Evolutionary conservation across 2,329 filamentous ascomycete genomes (phyloP).

Genomic region (Trichoderma atrobrunneum): DNA sequence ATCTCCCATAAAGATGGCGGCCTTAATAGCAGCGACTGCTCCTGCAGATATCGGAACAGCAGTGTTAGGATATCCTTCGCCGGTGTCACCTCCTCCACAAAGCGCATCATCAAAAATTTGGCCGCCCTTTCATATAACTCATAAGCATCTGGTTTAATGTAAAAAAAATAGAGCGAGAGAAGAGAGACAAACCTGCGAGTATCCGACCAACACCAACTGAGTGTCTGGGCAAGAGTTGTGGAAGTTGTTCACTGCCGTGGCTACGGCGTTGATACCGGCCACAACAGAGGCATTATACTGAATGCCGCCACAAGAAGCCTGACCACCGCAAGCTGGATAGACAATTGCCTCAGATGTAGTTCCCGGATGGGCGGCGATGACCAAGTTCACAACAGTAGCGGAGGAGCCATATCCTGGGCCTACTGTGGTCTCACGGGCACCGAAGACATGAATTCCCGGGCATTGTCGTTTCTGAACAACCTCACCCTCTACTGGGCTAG

Average conservation of each 20-base stretch:
- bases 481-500: neutral
- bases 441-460: slow-evolving; percentile 42
- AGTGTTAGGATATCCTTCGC: slow-evolving; percentile 43
- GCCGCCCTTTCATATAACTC: slow-evolving; percentile 40
- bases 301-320: slow-evolving; percentile 54
- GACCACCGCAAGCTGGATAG: slow-evolving; percentile 63
- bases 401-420: slow-evolving; percentile 52
- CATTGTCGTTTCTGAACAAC: slow-evolving; percentile 13
- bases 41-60: slow-evolving; percentile 42
- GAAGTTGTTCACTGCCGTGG: slow-evolving; percentile 51
- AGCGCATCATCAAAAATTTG: slow-evolving; percentile 64
- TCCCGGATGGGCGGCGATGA: slow-evolving; percentile 47
- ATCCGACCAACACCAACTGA: slow-evolving; percentile 59
- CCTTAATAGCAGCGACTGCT: slow-evolving; percentile 57
- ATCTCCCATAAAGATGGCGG: slow-evolving; percentile 63
- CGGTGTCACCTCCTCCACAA: slow-evolving; percentile 55
- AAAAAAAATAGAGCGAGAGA: neutral
- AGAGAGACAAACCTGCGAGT: slow-evolving; percentile 51
- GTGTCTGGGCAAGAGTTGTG: slow-evolving; percentile 55
- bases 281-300: slow-evolving; percentile 54
- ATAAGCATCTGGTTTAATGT: neutral
- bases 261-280: slow-evolving; percentile 11
- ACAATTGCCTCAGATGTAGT: slow-evolving; percentile 53
- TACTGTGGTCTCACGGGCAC: slow-evolving; percentile 49
- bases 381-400: slow-evolving; percentile 48